phyloP scores from a whole-genome alignment of 1,139 yeast species.

The Yamadazyma friedrichii region DNA sequence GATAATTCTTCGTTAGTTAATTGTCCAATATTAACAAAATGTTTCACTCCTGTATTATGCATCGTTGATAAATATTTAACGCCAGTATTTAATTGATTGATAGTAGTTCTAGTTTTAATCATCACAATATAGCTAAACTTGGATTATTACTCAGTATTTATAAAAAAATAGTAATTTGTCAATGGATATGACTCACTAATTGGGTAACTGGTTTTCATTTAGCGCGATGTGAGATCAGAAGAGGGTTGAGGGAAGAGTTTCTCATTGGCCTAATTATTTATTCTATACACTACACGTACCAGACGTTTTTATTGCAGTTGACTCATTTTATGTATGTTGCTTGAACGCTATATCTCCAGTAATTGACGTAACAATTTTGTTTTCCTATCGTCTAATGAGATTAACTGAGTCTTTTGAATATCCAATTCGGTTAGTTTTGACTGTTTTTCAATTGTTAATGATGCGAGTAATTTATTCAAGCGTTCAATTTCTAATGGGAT shows the following conservation, averaged over 20 bases:
- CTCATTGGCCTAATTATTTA: neutral
- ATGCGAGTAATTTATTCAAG: conserved; percentile 7
- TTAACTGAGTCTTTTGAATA: conserved; percentile 9
- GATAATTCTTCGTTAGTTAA: conserved; percentile 67
- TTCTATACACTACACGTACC: conserved; percentile 1
- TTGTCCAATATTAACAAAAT: conserved; percentile 77
- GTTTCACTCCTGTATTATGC: conserved; percentile 24
- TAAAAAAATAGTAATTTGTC: conserved; percentile 1
- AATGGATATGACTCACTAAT: conserved; percentile 9
- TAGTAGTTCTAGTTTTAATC: conserved; percentile 4
- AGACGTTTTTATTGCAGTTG: too few species aligned
- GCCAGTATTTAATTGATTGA: neutral
- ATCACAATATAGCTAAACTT: conserved; percentile 1
- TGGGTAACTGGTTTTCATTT: conserved; percentile 15
- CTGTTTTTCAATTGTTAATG: conserved; percentile 6
- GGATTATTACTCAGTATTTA: neutral
- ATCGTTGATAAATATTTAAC: conserved; percentile 12
- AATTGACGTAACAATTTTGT: conserved; percentile 2
- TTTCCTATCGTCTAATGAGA: conserved; percentile 6
- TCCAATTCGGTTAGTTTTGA: conserved; percentile 8
- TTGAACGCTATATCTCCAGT: neutral
- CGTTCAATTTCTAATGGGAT: conserved; percentile 15
- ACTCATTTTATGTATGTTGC: too few species aligned
- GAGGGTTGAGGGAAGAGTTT: conserved; percentile 1
- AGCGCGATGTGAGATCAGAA: conserved; percentile 9